A percentile compares a stretch with the other conserved stretches of the same genome.
phyloP scores from a whole-genome alignment of 1,284 basidiomycete genomes.

The Bondarzewia mesenterica region DNA sequence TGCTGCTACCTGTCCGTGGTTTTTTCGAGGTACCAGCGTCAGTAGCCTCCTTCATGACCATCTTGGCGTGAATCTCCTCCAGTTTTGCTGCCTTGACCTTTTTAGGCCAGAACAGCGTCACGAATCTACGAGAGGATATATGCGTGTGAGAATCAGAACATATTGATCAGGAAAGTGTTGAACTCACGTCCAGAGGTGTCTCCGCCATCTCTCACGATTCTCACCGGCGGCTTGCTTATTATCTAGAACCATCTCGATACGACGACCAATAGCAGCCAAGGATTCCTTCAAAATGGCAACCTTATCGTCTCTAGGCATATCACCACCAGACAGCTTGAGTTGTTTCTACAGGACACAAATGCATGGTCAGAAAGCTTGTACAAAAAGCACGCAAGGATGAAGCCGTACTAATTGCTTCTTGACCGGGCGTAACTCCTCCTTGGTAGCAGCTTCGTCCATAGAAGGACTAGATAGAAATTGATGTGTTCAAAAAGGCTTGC shows the following conservation, averaged over 20 bases:
- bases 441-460: constrained; percentile 94
- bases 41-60: constrained; percentile 70
- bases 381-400: too few relatives aligned
- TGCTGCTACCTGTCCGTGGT: constrained; percentile 10
- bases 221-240: constrained; percentile 71
- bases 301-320: constrained; percentile 91
- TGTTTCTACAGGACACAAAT: constrained; percentile 61
- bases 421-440: constrained; percentile 93
- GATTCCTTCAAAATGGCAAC: constrained; percentile 95
- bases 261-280: constrained; percentile 85
- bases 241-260: constrained; percentile 82
- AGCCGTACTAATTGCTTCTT: constrained; percentile 88
- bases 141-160: neutral
- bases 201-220: constrained; percentile 79
- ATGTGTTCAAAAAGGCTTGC: neutral
- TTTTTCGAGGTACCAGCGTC: constrained; percentile 12
- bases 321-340: constrained; percentile 86
- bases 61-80: constrained; percentile 89
- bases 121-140: constrained; percentile 53
- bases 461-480: constrained; percentile 52
- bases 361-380: neutral
- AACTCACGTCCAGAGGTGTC: constrained; percentile 91
- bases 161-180: constrained; percentile 3
- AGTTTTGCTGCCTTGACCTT: constrained; percentile 89
- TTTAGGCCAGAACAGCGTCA: constrained; percentile 96